Evolutionary conservation across 768 basidiomycete genomes (phyloP).

Genomic region (Scleroderma bovista): DNA sequence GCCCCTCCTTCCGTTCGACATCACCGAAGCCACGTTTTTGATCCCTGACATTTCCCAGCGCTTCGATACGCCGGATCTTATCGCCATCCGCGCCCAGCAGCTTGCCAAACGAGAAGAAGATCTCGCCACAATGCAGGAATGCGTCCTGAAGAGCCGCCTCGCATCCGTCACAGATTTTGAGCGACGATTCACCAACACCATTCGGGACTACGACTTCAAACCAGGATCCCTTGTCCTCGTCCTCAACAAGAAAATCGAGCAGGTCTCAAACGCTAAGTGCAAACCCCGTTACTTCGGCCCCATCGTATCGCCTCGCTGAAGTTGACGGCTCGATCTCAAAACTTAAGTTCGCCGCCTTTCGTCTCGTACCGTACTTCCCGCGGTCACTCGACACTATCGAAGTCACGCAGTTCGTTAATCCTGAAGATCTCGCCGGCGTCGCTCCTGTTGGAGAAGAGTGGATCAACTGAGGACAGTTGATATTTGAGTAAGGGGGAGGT

Average conservation of each 20-base stretch:
- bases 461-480: too few relatives aligned
- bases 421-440: background rate
- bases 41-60: too few relatives aligned
- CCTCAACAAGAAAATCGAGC: background rate
- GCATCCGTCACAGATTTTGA: constrained; percentile 13
- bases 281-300: background rate
- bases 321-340: background rate
- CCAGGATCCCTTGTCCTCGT: constrained; percentile 12
- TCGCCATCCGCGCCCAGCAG: constrained; percentile 19
- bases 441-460: too few relatives aligned
- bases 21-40: too few relatives aligned
- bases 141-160: background rate
- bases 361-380: background rate
- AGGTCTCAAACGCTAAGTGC: background rate
- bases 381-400: background rate
- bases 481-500: too few relatives aligned
- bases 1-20: too few relatives aligned
- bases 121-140: background rate
- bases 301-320: background rate
- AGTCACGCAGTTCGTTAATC: background rate
- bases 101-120: constrained; percentile 17
- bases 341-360: background rate
- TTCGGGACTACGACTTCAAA: constrained; percentile 21
- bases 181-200: constrained; percentile 5
- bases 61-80: constrained; percentile 17